These are phyloP conservation scores for Zoysia japonica DNA, from an alignment of 176 grass and related monocot genomes.

Conservation along the genomic window DNA sequence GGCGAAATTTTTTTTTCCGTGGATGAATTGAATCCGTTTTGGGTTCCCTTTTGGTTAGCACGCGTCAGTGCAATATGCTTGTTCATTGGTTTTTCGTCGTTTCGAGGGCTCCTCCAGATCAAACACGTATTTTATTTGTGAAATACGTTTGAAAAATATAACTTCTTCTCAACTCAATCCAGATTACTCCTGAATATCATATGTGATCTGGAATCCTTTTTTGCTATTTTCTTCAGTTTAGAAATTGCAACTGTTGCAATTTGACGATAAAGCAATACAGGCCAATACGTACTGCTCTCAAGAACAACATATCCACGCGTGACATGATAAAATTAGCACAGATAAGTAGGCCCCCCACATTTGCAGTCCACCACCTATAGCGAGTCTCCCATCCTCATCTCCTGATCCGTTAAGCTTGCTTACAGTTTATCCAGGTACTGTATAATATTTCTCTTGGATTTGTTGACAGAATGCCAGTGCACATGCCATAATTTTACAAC, in stretches of 20 bases:
- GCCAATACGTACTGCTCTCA: neutral
- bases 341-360: slow-evolving; percentile 48
- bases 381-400: slow-evolving; percentile 28
- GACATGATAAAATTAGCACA: neutral
- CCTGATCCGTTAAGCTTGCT: slow-evolving; percentile 27
- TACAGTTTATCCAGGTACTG: too few relatives aligned
- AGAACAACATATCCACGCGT: neutral
- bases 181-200: too few relatives aligned
- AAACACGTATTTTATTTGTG: too few relatives aligned
- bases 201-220: too few relatives aligned
- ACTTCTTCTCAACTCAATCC: too few relatives aligned
- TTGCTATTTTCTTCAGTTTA: neutral
- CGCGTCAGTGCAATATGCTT: too few relatives aligned
- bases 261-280: too few relatives aligned
- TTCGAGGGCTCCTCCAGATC: too few relatives aligned
- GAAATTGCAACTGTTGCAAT: too few relatives aligned
- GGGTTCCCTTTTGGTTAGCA: neutral
- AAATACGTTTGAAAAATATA: too few relatives aligned
- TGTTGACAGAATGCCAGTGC: too few relatives aligned
- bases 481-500: too few relatives aligned
- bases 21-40: neutral
- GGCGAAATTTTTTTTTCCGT: neutral
- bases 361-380: slow-evolving; percentile 44
- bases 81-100: neutral
- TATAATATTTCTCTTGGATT: neutral